Percentiles rank a stretch among this genome's conserved stretches.
Evolutionary conservation across 2,329 filamentous ascomycete species (phyloP).

Genomic region (Aspergillus pseudotamarii): DNA sequence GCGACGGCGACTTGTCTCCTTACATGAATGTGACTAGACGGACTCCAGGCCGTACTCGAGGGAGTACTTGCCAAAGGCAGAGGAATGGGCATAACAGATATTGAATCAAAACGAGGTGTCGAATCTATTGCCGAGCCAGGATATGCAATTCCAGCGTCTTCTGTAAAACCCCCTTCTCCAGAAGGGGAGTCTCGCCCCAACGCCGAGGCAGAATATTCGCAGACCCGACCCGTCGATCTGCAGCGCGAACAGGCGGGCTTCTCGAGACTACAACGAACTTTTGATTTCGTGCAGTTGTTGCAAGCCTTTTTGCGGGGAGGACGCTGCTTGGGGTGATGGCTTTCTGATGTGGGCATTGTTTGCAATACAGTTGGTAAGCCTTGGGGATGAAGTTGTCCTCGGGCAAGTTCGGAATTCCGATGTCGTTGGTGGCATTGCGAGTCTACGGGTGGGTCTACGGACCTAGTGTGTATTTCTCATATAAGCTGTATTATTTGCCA

Average conservation of each 20-base stretch:
- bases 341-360: neutral
- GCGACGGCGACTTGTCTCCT: no score
- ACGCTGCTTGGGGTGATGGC: neutral
- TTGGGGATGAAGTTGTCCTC: neutral
- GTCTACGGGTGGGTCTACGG: neutral
- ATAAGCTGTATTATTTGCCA: slow-evolving; percentile 43
- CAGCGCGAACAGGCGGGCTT: slow-evolving; percentile 24
- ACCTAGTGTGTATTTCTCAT: neutral
- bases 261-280: slow-evolving; percentile 23
- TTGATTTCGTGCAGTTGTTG: slow-evolving; percentile 21
- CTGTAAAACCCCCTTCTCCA: neutral
- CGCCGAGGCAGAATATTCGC: slow-evolving; percentile 18
- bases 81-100: neutral
- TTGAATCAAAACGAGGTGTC: neutral
- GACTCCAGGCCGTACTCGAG: neutral
- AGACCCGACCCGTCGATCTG: slow-evolving; percentile 14
- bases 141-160: neutral
- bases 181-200: neutral
- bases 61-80: neutral
- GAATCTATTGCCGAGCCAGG: neutral
- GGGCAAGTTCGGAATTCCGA: neutral
- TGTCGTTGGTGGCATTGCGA: neutral
- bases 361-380: neutral
- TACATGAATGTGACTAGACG: neutral
- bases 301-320: slow-evolving; percentile 26